A percentile compares a stretch with the other conserved stretches of the same genome.
phyloP scores from a whole-genome alignment of 2,329 filamentous ascomycete genomes.

The Aspergillus sp. region DNA sequence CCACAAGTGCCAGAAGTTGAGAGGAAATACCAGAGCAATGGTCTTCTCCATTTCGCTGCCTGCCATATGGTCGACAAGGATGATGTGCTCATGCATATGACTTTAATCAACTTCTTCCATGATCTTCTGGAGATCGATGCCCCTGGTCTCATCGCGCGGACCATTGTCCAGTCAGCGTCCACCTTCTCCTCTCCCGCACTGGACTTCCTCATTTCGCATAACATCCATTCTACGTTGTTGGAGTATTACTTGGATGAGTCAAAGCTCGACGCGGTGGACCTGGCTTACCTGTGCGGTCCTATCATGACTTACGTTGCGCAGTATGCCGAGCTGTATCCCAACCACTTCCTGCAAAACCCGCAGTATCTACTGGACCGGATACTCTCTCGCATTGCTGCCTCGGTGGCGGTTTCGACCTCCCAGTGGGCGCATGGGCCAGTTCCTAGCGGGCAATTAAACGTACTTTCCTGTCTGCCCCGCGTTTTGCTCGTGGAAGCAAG shows the following conservation, averaged over 20 bases:
- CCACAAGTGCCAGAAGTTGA: conserved; percentile 58
- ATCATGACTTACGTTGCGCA: conserved; percentile 60
- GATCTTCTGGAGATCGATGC: conserved; percentile 52
- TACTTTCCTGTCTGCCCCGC: conserved; percentile 61
- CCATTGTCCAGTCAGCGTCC: conserved; percentile 35
- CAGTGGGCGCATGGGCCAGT: conserved; percentile 57
- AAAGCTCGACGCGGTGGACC: conserved; percentile 53
- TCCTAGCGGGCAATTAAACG: conserved; percentile 58
- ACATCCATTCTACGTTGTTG: conserved; percentile 54
- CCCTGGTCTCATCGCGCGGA: conserved; percentile 36
- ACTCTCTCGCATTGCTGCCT: conserved; percentile 49
- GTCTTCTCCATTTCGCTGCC: conserved; percentile 58
- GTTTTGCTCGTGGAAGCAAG: conserved; percentile 52
- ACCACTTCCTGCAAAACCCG: conserved; percentile 53
- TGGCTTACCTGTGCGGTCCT: conserved; percentile 56
- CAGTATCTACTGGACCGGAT: conserved; percentile 48
- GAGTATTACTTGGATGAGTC: conserved; percentile 56
- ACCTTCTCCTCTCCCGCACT: conserved; percentile 47
- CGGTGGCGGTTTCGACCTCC: conserved; percentile 47
- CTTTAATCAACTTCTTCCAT: conserved; percentile 59
- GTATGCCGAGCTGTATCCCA: conserved; percentile 58
- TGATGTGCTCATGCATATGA: conserved; percentile 63
- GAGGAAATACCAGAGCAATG: conserved; percentile 38
- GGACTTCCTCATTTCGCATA: conserved; percentile 55
- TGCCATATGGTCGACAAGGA: conserved; percentile 59